phyloP scores from a whole-genome alignment of 2,329 filamentous ascomycete genomes.

The Parasarocladium wereldwijsianum region DNA sequence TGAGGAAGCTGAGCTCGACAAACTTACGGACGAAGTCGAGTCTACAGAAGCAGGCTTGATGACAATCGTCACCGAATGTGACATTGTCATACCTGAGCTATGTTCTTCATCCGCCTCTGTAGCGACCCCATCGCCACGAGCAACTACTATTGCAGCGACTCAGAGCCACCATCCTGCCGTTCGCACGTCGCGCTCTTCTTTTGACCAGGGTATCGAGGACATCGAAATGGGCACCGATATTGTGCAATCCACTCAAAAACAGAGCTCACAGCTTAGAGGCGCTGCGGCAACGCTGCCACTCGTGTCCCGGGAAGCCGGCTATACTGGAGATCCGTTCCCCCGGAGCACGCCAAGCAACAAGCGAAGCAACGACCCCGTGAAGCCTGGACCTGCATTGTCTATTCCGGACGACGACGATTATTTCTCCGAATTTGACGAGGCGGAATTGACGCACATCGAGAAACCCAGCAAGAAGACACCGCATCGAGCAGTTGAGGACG shows the following conservation, averaged over 20 bases:
- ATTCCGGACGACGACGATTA: slow-evolving; percentile 5
- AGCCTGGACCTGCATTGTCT: neutral
- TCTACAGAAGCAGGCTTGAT: slow-evolving; percentile 27
- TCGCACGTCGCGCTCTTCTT: slow-evolving; percentile 1
- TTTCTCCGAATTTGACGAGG: slow-evolving; percentile 16
- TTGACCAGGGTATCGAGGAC: neutral
- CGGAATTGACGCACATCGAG: slow-evolving; percentile 8
- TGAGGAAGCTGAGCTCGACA: slow-evolving; percentile 33
- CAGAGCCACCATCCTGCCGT: slow-evolving; percentile 25
- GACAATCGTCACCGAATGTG: slow-evolving; percentile 25
- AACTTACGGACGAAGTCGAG: slow-evolving; percentile 29
- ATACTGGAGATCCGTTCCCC: neutral
- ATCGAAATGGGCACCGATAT: neutral
- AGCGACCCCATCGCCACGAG: slow-evolving; percentile 6
- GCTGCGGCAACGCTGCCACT: neutral
- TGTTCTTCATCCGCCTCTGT: slow-evolving; percentile 17
- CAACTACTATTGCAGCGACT: slow-evolving; percentile 20
- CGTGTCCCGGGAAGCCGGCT: neutral
- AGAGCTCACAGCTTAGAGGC: neutral
- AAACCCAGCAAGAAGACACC: slow-evolving; percentile 3
- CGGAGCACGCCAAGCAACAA: neutral
- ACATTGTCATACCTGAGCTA: slow-evolving; percentile 23
- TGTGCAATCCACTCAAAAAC: slow-evolving; percentile 3
- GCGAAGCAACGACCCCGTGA: neutral
- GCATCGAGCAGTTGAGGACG: slow-evolving; percentile 5